Evolutionary conservation across 139 green algal genomes (phyloP).

Genomic region (Picochlorum sp.): DNA sequence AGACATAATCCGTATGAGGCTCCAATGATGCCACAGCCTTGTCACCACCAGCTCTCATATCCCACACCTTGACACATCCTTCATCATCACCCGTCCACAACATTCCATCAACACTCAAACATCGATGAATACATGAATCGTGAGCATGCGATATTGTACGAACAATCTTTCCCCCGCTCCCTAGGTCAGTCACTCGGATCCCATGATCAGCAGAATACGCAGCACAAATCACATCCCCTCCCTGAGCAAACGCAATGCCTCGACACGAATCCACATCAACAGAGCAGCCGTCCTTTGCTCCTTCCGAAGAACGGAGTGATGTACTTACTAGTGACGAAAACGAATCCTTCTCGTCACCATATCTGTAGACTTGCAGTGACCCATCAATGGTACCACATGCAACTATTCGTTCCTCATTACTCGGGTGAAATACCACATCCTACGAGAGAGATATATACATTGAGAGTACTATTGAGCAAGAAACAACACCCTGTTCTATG

Average conservation of each 20-base stretch:
- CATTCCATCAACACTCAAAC: slow-evolving; percentile 31
- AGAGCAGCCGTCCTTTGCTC: too few relatives aligned
- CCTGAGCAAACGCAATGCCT: slow-evolving; percentile 36
- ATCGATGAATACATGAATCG: slow-evolving; percentile 39
- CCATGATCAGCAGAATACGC: slow-evolving; percentile 12
- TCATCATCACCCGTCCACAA: slow-evolving; percentile 63
- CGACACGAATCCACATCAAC: slow-evolving; percentile 31
- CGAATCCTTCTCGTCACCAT: background rate
- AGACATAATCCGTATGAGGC: slow-evolving; percentile 75
- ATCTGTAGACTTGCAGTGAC: slow-evolving; percentile 31
- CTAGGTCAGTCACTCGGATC: slow-evolving; percentile 35
- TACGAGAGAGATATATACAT: background rate
- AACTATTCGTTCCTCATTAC: slow-evolving; percentile 26
- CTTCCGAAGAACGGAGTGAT: background rate
- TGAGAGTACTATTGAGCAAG: background rate
- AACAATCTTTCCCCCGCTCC: slow-evolving; percentile 24
- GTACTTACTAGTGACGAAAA: too few relatives aligned
- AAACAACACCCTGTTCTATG: background rate
- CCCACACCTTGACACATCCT: slow-evolving; percentile 71
- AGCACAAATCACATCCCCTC: slow-evolving; percentile 17
- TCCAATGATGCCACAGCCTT: slow-evolving; percentile 21
- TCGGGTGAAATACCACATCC: slow-evolving; percentile 40
- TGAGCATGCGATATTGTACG: slow-evolving; percentile 45
- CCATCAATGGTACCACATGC: slow-evolving; percentile 48
- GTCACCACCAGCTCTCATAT: slow-evolving; percentile 40